Evolutionary conservation across 129 eudicot species (phyloP).

Genomic region (Sambucus nigra): DNA sequence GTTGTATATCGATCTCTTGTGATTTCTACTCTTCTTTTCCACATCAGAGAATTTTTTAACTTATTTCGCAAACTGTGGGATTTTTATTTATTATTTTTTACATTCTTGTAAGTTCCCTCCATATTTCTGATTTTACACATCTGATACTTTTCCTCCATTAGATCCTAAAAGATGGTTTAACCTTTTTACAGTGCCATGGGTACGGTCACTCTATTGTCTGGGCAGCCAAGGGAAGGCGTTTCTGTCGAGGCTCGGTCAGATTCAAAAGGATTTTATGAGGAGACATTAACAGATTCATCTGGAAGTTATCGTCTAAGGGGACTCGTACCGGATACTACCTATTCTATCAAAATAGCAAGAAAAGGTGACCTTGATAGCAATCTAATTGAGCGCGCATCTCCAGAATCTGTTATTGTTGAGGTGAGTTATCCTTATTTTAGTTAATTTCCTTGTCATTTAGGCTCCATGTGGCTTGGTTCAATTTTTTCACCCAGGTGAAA

Average conservation of each 20-base stretch:
- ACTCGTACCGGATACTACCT: slow-evolving; percentile 69
- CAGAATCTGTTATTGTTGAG: slow-evolving; percentile 57
- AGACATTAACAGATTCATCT: slow-evolving; percentile 74
- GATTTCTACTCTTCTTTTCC: no score
- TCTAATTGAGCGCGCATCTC: slow-evolving; percentile 88
- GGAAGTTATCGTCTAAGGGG: slow-evolving; percentile 89
- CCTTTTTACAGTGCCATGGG: slow-evolving; percentile 75
- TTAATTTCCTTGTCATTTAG: not conserved
- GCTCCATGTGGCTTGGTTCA: no score
- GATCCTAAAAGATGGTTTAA: slow-evolving; percentile 12
- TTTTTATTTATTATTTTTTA: no score
- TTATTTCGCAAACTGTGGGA: no score
- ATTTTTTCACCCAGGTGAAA: no score
- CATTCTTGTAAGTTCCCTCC: not conserved
- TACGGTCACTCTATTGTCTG: slow-evolving; percentile 74
- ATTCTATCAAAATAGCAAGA: slow-evolving; percentile 53
- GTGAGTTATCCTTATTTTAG: slow-evolving; percentile 24
- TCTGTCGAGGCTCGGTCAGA: slow-evolving; percentile 92
- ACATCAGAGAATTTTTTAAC: no score
- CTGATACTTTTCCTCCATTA: not conserved
- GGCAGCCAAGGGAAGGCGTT: slow-evolving; percentile 82
- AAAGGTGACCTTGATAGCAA: slow-evolving; percentile 40
- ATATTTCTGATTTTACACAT: not conserved
- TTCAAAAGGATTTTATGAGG: slow-evolving; percentile 80
- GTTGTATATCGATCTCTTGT: no score